phyloP scores from a whole-genome alignment of 2,329 filamentous ascomycete genomes.

The Stachybotrys elegans region DNA sequence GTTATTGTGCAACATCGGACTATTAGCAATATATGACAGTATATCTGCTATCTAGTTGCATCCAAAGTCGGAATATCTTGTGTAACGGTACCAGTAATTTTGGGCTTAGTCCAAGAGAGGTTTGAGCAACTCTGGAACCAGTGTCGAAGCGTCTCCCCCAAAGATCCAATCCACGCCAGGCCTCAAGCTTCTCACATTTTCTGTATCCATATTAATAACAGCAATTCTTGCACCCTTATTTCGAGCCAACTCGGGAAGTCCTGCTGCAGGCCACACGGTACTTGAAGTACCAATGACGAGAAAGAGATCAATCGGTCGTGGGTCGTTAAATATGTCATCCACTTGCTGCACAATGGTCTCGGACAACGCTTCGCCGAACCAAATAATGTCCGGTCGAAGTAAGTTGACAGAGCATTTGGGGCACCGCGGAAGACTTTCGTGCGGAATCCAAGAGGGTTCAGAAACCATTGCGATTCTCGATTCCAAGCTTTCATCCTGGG shows the following conservation, averaged over 20 bases:
- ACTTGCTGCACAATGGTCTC: slow-evolving; percentile 50
- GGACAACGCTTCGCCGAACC: slow-evolving; percentile 72
- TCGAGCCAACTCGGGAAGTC: slow-evolving; percentile 58
- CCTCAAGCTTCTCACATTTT: slow-evolving; percentile 17
- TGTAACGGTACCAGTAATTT: not conserved
- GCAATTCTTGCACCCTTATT: slow-evolving; percentile 61
- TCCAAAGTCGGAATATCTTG: no score
- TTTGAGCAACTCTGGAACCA: slow-evolving; percentile 9
- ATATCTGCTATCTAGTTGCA: no score
- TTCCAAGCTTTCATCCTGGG: not conserved
- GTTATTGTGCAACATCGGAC: no score
- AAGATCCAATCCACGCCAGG: slow-evolving; percentile 11
- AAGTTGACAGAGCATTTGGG: slow-evolving; percentile 26
- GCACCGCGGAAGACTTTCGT: not conserved
- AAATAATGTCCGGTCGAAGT: slow-evolving; percentile 73
- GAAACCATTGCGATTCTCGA: not conserved
- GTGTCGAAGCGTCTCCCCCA: slow-evolving; percentile 8
- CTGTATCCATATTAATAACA: slow-evolving; percentile 65
- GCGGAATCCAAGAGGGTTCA: not conserved
- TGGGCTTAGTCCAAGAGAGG: slow-evolving; percentile 7
- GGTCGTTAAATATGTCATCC: slow-evolving; percentile 54
- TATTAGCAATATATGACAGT: no score
- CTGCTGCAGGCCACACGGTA: slow-evolving; percentile 67
- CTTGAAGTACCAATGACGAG: slow-evolving; percentile 76
- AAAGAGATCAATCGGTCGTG: slow-evolving; percentile 54